Evolutionary conservation across 176 grass and related monocot genomes (phyloP), one percentile per base, ranked within the genome.

Genomic region (Otatea glauca): DNA sequence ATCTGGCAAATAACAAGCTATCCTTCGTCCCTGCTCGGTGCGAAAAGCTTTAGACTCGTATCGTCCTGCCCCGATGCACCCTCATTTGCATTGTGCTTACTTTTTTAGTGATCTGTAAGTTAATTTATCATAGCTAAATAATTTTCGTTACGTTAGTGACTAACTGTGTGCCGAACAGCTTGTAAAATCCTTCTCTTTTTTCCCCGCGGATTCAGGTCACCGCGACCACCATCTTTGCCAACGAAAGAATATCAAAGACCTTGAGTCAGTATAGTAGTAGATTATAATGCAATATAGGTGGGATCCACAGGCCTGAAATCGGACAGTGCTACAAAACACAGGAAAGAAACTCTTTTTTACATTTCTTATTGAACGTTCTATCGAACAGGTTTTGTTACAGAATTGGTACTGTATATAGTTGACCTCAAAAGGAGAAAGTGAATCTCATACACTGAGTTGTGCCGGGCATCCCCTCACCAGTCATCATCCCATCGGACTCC

Each of bases 401-500:
- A 37, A 37, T 13, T 53, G 13, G 34, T 24, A 42, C 3, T 76
- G 65, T 78, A 88, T 56, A 72, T 1, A 11, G 9, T 23, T 45
- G 54, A 70, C 24, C 38, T 25, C 34, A 27, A 14, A 43, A 24
- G 18, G 7, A 75, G 35, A 39, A 60, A 16, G 29, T 27, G 17
- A 63, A 54, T 41, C 54, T 13, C 81, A 29, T 60, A 50, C 60
- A 47, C 25, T 4, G 3, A 84, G 8, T 6, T 41, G 10, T 61
- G 4, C 55, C 75, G 18, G 35, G 16, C 8, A 63, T 55, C 53
- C 17, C 11, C n/a, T 83, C 63, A 81, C 84, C 89, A 97, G 76
- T 92, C 92, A 49, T 97, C 90, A 56, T 89, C 94, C 92, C 88
- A 97, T 85, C 90, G 72, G 73, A 94, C 92, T 11, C 94, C 94